Evolutionary conservation across 1,284 basidiomycete species (phyloP).

Genomic region (Takashimella tepidaria): DNA sequence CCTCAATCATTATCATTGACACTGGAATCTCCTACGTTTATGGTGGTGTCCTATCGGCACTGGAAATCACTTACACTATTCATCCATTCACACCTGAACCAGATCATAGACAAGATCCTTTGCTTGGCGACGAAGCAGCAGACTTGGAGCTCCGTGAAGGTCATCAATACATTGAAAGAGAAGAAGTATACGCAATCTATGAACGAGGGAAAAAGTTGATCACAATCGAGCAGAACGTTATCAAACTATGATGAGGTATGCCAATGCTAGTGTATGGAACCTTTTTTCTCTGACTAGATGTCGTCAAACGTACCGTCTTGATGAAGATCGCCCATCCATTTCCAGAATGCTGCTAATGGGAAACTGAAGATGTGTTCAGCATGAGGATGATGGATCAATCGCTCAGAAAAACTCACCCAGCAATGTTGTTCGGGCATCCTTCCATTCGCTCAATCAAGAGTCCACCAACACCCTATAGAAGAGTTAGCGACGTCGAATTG

Average conservation of each 20-base stretch:
- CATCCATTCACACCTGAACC: constrained; percentile 23
- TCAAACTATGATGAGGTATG: constrained; percentile 17
- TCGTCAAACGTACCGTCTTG: constrained; percentile 44
- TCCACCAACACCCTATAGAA: constrained; percentile 69
- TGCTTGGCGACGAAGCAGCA: constrained; percentile 10
- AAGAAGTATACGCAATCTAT: constrained; percentile 74
- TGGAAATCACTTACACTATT: constrained; percentile 78
- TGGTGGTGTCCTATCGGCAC: constrained; percentile 79
- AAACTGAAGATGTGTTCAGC: constrained; percentile 24
- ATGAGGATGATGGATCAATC: not conserved
- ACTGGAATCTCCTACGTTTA: constrained; percentile 89
- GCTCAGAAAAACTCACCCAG: constrained; percentile 53
- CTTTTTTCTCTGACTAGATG: too few relatives aligned
- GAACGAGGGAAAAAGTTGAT: constrained; percentile 34
- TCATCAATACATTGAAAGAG: constrained; percentile 63
- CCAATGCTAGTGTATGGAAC: not conserved
- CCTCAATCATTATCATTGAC: constrained; percentile 87
- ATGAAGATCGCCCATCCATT: constrained; percentile 43
- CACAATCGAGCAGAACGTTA: constrained; percentile 32
- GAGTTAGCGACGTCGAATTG: not conserved
- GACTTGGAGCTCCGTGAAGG: constrained; percentile 9
- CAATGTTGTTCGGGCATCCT: constrained; percentile 88
- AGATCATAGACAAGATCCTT: constrained; percentile 31
- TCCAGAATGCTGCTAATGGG: constrained; percentile 44
- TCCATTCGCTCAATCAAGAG: constrained; percentile 76